Evolutionary conservation across 768 basidiomycete genomes (phyloP), one percentile per base, ranked within the genome.

Genomic region (Suillus subalutaceus): DNA sequence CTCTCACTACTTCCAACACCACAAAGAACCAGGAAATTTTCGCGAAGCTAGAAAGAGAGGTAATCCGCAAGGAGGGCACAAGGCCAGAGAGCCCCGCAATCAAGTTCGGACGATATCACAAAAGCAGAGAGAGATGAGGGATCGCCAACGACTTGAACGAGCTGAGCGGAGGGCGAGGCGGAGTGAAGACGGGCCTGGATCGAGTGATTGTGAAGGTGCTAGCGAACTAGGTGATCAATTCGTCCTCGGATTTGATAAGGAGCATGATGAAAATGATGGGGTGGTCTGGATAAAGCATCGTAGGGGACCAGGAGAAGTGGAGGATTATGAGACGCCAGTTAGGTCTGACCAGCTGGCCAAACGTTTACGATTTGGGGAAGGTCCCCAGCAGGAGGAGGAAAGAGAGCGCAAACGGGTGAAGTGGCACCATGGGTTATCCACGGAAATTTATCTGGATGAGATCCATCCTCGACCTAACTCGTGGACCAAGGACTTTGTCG

Each of bases 61-160:
- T 94, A 23, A 79, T 94, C 38, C 82, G 87, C 58, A 91, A 84
- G 75, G 84, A 88, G 52, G 92, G 93, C 37, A 74, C 78, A 43
- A 81, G 93, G 63, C 93, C 93, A 12, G 91, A 90, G 68, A 94
- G 92, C 72, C 93, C 93, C 7, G 83, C 81, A n/a, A 86, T 91
- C 61, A 92, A 91, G 83, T 90, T 56, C 84, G 85, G 70, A 92
- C 90, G 2, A 82, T 87, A 59, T 73, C 84, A 12, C 90, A 94
- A 78, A 85, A 87, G 69, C 83, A 89, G 71, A 82, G 85, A 65
- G 91, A 93, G 41, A 88, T 89, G 71, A 85, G 82, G 73, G 82
- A 79, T 7, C 78, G 74, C 65, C 80, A 83, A 68, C 76, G 90
- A 67, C 79, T 79, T 65, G 86, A 87, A 70, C 79, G 93, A 59